A percentile compares a stretch with the other conserved stretches of the same genome.
Evolutionary conservation across 2,329 filamentous ascomycete genomes (phyloP).

Genomic region (Curvularia sp.): DNA sequence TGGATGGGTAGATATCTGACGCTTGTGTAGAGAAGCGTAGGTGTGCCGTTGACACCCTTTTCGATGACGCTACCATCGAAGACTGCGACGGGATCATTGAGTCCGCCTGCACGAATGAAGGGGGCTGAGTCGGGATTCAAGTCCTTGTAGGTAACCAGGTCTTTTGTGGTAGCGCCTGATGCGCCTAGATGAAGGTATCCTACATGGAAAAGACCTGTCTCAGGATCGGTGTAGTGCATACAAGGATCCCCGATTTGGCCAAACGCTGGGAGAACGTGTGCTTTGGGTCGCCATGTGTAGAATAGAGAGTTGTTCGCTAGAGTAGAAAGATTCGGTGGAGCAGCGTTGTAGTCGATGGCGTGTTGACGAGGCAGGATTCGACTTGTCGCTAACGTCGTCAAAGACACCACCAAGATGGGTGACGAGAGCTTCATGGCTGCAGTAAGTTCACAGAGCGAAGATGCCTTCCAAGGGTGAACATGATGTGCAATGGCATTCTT

Average conservation of each 20-base stretch:
- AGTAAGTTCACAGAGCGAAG: neutral
- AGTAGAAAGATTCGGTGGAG: constrained; percentile 31
- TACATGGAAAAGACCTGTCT: constrained; percentile 56
- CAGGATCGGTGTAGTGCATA: constrained; percentile 57
- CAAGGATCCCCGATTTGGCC: constrained; percentile 56
- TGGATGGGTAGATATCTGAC: constrained; percentile 56
- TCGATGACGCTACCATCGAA: constrained; percentile 58
- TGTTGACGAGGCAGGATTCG: constrained; percentile 20
- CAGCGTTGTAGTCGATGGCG: constrained; percentile 24
- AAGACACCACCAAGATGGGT: constrained; percentile 3
- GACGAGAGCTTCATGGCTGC: constrained; percentile 13
- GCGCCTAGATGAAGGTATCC: constrained; percentile 54
- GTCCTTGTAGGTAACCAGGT: constrained; percentile 55
- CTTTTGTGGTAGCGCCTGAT: constrained; percentile 47
- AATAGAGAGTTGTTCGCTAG: constrained; percentile 26
- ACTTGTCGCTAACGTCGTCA: constrained; percentile 9
- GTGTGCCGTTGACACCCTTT: constrained; percentile 53
- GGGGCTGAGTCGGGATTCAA: constrained; percentile 39
- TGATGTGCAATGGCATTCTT: constrained; percentile 2
- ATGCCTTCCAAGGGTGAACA: neutral
- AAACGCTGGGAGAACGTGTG: constrained; percentile 52
- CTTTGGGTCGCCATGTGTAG: constrained; percentile 45
- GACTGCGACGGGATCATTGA: constrained; percentile 57
- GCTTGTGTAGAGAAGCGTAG: constrained; percentile 57
- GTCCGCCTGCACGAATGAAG: constrained; percentile 46